Base-by-base conservation (phyloP, 2,329 filamentous ascomycete genomes). In the Penicillium sp. region DNA sequence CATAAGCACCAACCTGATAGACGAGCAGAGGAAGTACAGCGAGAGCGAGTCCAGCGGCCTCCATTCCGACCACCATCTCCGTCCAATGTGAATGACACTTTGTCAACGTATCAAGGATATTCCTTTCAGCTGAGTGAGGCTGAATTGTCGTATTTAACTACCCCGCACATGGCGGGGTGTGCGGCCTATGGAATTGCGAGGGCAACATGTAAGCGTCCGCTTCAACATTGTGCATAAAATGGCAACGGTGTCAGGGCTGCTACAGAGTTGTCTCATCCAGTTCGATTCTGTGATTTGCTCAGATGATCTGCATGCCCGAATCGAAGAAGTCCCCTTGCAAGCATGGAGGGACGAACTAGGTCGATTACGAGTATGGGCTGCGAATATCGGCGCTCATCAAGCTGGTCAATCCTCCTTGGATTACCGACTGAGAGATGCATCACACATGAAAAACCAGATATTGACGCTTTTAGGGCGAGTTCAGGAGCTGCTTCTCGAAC, bases 21-120 rank as follows among this genome's bases (percentile, higher is more conserved):
- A 76, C 70, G 6, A 76, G 54, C 1, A 77, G 50, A 6, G 74
- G 74, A 7, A 77, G 52, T 23, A 67, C 63, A 32, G 70, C 74
- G n/a, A 76, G 60, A 1, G 71, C 63, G 6, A 69, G 19, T 4
- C 66, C 65, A 13, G 60, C 58, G 3, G 60, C 51, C 41, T 68
- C 63, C 2, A 64, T 51, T 27, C 64, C 63, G 32, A 61, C 58
- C 30, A 62, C 43, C 40, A 55, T 59, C 13, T 53, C n/a, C n/a
- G n/a, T n/a, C n/a, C n/a, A n/a, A n/a, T n/a, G n/a, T n/a, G n/a
- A n/a, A n/a, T n/a, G n/a, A n/a, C n/a, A n/a, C n/a, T n/a, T n/a
- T 45, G 30, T 18, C 18, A 26, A 26, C 18, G 23, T 3, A 9
- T 44, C 10, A 14, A 23, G 4, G 11, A n/a, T n/a, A n/a, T n/a